Evolutionary conservation across 2,329 filamentous ascomycete genomes (phyloP).

Genomic region (Fusarium subglutinans): DNA sequence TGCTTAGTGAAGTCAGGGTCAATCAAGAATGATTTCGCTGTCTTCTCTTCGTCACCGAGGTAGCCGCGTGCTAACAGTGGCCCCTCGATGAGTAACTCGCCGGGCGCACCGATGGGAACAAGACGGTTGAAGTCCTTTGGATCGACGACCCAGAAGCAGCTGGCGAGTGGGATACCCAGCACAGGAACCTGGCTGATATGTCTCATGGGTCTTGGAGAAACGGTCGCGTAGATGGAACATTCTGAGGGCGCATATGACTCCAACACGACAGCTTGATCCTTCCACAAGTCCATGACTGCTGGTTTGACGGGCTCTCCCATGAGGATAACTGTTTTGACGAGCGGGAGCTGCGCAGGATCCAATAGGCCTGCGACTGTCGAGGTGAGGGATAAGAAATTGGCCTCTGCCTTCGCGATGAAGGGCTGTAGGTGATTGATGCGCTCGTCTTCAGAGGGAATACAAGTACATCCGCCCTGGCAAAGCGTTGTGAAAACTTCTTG

Average conservation of each 20-base stretch:
- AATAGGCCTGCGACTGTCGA: background rate
- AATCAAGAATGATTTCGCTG: background rate
- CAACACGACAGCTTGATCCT: background rate
- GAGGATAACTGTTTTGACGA: background rate
- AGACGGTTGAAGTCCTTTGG: background rate
- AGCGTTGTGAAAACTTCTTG: conserved; percentile 1
- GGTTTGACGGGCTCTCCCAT: conserved; percentile 2
- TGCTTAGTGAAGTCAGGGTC: background rate
- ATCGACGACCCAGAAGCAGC: background rate
- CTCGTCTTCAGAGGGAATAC: background rate
- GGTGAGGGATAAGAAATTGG: background rate
- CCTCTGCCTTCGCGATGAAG: background rate
- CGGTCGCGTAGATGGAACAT: background rate
- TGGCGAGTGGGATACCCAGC: background rate
- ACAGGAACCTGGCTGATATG: background rate
- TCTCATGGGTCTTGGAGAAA: background rate
- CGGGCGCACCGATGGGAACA: background rate
- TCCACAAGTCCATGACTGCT: conserved; percentile 1
- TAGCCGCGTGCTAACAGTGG: background rate
- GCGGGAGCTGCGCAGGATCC: background rate
- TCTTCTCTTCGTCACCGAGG: background rate
- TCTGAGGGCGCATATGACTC: background rate
- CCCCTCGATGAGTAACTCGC: background rate
- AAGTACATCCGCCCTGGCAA: background rate
- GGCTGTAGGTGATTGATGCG: background rate